Evolutionary conservation across 2,329 filamentous ascomycete species (phyloP).

Genomic region (Annulohypoxylon truncatum): DNA sequence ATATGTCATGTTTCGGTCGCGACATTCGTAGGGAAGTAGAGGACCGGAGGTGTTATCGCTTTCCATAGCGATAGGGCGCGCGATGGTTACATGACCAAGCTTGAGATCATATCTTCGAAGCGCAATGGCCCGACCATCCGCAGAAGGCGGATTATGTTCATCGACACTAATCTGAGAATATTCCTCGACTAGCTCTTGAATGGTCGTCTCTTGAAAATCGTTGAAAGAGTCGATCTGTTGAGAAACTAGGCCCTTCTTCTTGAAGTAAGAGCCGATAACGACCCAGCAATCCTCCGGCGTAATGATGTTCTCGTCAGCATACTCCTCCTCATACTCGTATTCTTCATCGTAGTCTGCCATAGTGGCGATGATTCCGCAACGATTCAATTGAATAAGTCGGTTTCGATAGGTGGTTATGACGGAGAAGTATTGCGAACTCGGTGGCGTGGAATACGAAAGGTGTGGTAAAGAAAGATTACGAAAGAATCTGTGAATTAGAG

Average conservation of each 20-base stretch:
- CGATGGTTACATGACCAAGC: constrained; percentile 90
- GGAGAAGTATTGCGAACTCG: neutral
- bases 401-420: constrained; percentile 3
- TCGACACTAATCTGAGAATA: constrained; percentile 93
- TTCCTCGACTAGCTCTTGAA: constrained; percentile 94
- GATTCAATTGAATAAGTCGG: neutral
- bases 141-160: constrained; percentile 80
- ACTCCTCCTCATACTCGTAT: constrained; percentile 75
- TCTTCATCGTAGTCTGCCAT: constrained; percentile 66
- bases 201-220: constrained; percentile 93
- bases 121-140: constrained; percentile 82
- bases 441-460: neutral
- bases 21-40: constrained; percentile 92
- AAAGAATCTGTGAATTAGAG: constrained; percentile 9
- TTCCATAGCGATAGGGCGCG: constrained; percentile 90
- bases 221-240: constrained; percentile 99
- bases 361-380: constrained; percentile 14
- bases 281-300: constrained; percentile 99
- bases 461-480: constrained; percentile 9
- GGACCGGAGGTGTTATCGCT: constrained; percentile 88
- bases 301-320: constrained; percentile 78
- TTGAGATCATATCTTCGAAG: constrained; percentile 95
- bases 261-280: constrained; percentile 97
- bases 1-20: constrained; percentile 95
- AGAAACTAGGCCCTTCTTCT: constrained; percentile 92